Evolutionary conservation across 2,329 filamentous ascomycete genomes (phyloP), one percentile per base, ranked within the genome.

Genomic region (Stemphylium vesicarium): DNA sequence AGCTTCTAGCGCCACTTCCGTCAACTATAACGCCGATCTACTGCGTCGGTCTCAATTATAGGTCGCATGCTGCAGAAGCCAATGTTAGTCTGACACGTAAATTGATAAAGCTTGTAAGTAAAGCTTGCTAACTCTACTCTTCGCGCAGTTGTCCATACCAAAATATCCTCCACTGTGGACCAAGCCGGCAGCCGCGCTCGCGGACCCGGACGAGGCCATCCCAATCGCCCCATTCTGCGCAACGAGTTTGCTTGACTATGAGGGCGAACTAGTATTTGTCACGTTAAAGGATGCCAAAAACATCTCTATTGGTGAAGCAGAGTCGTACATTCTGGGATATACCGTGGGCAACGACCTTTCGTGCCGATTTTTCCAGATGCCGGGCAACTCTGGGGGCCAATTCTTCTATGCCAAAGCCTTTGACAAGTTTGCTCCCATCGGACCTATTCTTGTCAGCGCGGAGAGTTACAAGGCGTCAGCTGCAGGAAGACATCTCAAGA

Each of bases 361-460:
- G 13, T 50, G 55, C 4, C 39, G 59, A 6, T 36, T 53, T 13
- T 57, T 36, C n/a, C 62, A 65, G 42, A 18, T 52, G 15, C 86
- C 4, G 82, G 32, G 68, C 55, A 36, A 66, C 73, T 41, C 48
- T 35, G 52, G 45, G n/a, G 40, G 45, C 12, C 83, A 85, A 64
- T 84, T 79, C 77, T 75, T 77, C 0, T 84, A 82, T 57, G 78
- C 75, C 2, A 84, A 84, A 59, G 47, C 80, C 0, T 84, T 84
- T 42, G 81, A 85, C 54, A 79, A 74, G 0, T 83, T 72, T 57
- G 79, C 80, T 0, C 82, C 82, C 0, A 41, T 84, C 1, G 82
- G 82, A 0, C 82, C 81, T 0, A 69, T 64, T 15, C 62, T 85
- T 0, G 16, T 41, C 18, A 10, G 41, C 47, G 5, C 11, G 53